Base-by-base conservation (phyloP, 148 eudicot genomes). In the Vaccinium darrowii region DNA sequence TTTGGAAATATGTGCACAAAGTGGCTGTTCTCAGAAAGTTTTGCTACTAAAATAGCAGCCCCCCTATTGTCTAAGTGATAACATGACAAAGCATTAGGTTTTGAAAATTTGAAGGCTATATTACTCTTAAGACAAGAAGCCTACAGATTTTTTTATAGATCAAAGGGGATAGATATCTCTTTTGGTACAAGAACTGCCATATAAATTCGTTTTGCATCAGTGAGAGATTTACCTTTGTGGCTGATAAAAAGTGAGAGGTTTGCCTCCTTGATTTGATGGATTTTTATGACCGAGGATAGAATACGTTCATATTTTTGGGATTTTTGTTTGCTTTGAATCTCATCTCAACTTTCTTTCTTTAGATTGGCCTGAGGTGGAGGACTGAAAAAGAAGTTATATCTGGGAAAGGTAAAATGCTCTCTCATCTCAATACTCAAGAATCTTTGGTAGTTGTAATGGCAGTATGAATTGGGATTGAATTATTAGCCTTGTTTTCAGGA, bases 351-450 rank as follows among this genome's bases (percentile, higher is more conserved):
- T 82, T 73, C 78, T 76, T 73, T 81, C 87, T 88, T 65, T 85
- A 96, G 99, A 90, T 96, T 92, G 99, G 99, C 83, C 89, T 96
- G 88, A 94, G 99, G 86, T 96, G 99, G 99, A 96, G 99, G 88
- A 92, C 94, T 25, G 98, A 94, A 86, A 94, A 92, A 69, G 99
- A 96, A 93, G 99, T 96, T 58, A 85, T 90, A 63, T 91, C 98
- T 86, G 99, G 99, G 81, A 96, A 96, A 94, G 98, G 98, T 95
- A 86, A 73, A 9, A 53, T 81, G 15, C 78, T 16, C 51, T 65
- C 78, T 36, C 25, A 72, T 71, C 53, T 84, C 73, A 11, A 76
- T 81, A 51, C 69, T 79, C 62, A 9, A 39, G 50, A 18, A 27
- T 11, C 21, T 18, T 47, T 50, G 15, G 56, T 82, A 18, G 49